Evolutionary conservation across 2,329 filamentous ascomycete species (phyloP), one percentile per base, ranked within the genome.

Genomic region (Exophiala oligosperma): DNA sequence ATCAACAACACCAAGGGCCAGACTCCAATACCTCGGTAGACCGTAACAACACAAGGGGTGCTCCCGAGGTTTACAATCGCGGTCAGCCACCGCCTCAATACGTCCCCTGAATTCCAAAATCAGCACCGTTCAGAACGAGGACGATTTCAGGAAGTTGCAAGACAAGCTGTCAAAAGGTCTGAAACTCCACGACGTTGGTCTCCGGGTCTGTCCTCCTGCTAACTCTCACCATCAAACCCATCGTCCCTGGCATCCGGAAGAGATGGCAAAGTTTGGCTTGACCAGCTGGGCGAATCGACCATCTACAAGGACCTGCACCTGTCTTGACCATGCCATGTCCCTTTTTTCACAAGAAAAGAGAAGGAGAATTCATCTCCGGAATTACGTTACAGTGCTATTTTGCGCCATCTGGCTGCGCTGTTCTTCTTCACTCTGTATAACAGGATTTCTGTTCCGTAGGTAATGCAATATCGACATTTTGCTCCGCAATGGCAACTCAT

Each of bases 251-350:
- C 74, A 81, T 0, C 66, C 70, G 4, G 78, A 85, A 7, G 78
- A 90, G 52, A 73, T 91, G 56, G 68, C 52, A 59, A 67, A 41
- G 57, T 85, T 72, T 37, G 91, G 91, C 0, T 83, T 99, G 50
- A 88, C 95, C 63, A 86, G 88, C 1, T 96, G 89, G 76, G 86
- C 91, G 0, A 17, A 79, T 90, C 26, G 89, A 97, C 69, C 90
- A 83, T 58, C 70, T 99, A 4, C 81, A 87, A 35, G 94, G 93
- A 0, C 95, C 95, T 0, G 85, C 88, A 1, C 83, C 90, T 1
- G 90, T 99, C 1, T 76, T 97, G 35, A 88, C 91, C 5, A 94
- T 96, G 89, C 82, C 99, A 23, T 97, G 92, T 17, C 17, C 17
- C 17, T 17, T 17, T 17, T 17, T 17, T 17, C 17, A 17, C 17